Conservation (phyloP, 2,329 filamentous ascomycete genomes). For the Beauveria caledonica region DNA sequence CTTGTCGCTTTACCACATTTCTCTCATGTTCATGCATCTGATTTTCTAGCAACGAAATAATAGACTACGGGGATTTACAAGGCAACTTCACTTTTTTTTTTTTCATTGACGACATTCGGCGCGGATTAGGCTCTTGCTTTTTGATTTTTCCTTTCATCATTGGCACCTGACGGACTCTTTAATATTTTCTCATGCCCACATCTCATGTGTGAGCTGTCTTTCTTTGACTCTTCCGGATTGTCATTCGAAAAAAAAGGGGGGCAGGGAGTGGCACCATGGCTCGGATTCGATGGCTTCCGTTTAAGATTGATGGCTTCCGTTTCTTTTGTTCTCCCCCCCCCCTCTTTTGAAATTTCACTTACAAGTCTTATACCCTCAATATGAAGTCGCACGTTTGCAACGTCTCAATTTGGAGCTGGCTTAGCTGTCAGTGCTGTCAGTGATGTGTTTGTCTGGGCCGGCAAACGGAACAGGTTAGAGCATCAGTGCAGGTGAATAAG, state of each 20-base stretch:
- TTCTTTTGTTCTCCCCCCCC: neutral
- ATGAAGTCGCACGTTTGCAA: neutral
- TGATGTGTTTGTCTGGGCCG: neutral
- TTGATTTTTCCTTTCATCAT: neutral
- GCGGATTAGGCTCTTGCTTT: neutral
- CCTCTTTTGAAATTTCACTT: neutral
- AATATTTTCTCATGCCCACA: neutral
- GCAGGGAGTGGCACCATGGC: neutral
- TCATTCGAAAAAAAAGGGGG: neutral
- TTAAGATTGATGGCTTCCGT: neutral
- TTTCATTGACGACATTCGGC: neutral
- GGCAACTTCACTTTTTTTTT: neutral
- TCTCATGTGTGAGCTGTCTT: neutral
- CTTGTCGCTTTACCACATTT: neutral
- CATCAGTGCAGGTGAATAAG: too few species aligned
- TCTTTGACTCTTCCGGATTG: neutral
- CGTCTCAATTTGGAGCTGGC: neutral
- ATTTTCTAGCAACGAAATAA: constrained; percentile 4
- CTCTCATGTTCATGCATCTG: neutral
- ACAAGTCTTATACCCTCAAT: constrained; percentile 1
- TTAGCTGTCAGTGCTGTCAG: neutral
- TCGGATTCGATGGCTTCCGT: neutral
- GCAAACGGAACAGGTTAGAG: neutral
- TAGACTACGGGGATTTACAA: neutral
- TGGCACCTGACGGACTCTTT: neutral